Percentiles rank a stretch among this genome's conserved stretches.
These are phyloP conservation scores for Solanum medicagineum DNA, from an alignment of 257 asterid species.

Conservation along the genomic window DNA sequence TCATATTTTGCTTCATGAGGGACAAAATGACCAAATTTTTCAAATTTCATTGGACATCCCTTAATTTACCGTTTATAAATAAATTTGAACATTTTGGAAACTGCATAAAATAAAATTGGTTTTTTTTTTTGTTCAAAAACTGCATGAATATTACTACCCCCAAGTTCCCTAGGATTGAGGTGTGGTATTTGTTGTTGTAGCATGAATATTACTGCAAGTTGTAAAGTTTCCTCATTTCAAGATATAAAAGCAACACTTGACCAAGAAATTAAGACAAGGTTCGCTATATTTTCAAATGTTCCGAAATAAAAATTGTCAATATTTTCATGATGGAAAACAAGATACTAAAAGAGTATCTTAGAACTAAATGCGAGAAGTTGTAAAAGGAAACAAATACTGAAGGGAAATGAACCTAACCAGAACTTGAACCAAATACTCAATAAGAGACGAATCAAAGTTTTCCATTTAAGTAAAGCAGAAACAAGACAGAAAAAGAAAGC, in stretches of 20 bases:
- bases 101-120: not conserved
- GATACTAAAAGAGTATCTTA: not conserved
- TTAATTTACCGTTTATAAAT: no score
- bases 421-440: not conserved
- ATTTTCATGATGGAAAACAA: not conserved
- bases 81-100: not conserved
- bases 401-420: not conserved
- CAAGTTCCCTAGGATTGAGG: not conserved
- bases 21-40: not conserved
- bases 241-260: not conserved
- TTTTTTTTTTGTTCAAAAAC: no score
- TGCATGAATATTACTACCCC: not conserved
- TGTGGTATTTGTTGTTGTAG: not conserved
- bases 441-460: not conserved
- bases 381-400: not conserved
- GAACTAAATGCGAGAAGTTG: not conserved
- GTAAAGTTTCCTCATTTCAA: not conserved
- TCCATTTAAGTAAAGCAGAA: not conserved
- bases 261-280: not conserved
- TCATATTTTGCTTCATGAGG: not conserved
- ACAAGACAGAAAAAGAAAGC: not conserved
- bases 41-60: not conserved
- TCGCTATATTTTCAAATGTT: not conserved
- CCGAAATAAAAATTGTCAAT: not conserved
- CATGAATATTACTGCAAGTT: not conserved